These are phyloP conservation scores for Camillea tinctor DNA, from an alignment of 2,329 filamentous ascomycete genomes.

Conservation along the genomic window DNA sequence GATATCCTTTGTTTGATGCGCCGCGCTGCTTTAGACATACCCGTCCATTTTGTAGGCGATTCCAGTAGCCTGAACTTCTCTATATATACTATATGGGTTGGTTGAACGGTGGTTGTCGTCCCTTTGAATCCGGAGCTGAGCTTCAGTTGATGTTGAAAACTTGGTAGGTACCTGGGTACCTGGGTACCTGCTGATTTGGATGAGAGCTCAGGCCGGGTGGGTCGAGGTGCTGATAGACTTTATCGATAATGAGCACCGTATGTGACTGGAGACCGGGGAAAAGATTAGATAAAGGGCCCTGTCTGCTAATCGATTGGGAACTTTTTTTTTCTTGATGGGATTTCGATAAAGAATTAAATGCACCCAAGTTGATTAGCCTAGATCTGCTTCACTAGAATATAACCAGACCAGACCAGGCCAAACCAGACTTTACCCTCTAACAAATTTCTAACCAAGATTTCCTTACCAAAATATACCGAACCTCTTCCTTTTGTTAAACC, in stretches of 20 bases:
- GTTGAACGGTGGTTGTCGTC: neutral
- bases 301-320: constrained; percentile 26
- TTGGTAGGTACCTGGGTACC: constrained; percentile 4
- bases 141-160: constrained; percentile 4
- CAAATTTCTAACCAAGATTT: too few species aligned
- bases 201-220: constrained; percentile 2
- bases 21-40: constrained; percentile 14
- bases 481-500: too few species aligned
- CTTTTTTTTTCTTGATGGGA: constrained; percentile 16
- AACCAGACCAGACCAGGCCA: too few species aligned
- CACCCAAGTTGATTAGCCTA: neutral
- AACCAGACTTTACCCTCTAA: too few species aligned
- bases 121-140: neutral
- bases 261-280: constrained; percentile 13
- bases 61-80: neutral
- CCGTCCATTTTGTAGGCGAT: constrained; percentile 25
- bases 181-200: constrained; percentile 2
- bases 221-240: neutral
- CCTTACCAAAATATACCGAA: too few species aligned
- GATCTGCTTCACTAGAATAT: neutral
- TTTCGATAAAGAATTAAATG: constrained; percentile 12
- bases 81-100: neutral
- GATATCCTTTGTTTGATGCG: neutral
- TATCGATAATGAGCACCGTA: constrained; percentile 17
- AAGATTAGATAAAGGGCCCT: constrained; percentile 12